Percentiles rank a stretch among this genome's conserved stretches.
Evolutionary conservation across 1,139 yeast genomes (phyloP).

Genomic region (Yamadazyma dendronema): DNA sequence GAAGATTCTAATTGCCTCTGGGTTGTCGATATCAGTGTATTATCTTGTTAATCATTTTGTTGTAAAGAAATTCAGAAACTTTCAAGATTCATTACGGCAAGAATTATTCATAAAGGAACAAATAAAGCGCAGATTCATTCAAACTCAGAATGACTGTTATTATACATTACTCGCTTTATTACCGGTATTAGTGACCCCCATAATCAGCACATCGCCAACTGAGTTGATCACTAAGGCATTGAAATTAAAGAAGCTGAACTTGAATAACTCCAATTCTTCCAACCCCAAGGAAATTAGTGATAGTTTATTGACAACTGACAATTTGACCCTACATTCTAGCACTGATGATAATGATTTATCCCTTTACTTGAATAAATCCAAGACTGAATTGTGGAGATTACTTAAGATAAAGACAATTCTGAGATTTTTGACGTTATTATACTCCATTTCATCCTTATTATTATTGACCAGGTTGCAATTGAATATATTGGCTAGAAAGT

Average conservation of each 20-base stretch:
- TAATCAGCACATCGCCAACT: constrained; percentile 63
- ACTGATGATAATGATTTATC: constrained; percentile 28
- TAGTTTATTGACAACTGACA: constrained; percentile 39
- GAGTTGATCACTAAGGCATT: constrained; percentile 73
- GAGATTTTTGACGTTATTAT: constrained; percentile 68
- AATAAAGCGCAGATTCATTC: constrained; percentile 71
- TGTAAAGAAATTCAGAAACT: constrained; percentile 57
- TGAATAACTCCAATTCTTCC: no score
- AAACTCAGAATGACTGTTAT: constrained; percentile 89
- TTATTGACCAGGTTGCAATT: constrained; percentile 81
- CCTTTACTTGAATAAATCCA: constrained; percentile 45
- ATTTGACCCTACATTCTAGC: constrained; percentile 34
- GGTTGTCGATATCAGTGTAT: constrained; percentile 56
- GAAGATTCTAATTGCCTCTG: constrained; percentile 56
- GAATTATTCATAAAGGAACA: constrained; percentile 82
- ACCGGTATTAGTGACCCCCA: constrained; percentile 71
- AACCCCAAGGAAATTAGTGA: constrained; percentile 22
- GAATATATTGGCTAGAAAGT: constrained; percentile 82
- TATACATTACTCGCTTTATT: constrained; percentile 80
- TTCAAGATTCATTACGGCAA: constrained; percentile 67
- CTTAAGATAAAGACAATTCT: constrained; percentile 75
- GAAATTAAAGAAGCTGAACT: constrained; percentile 50
- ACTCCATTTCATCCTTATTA: constrained; percentile 66
- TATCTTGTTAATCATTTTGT: constrained; percentile 61
- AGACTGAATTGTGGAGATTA: constrained; percentile 82